Conservation (phyloP, 352 stramenopile genomes). For the Pythium guiyangense region DNA sequence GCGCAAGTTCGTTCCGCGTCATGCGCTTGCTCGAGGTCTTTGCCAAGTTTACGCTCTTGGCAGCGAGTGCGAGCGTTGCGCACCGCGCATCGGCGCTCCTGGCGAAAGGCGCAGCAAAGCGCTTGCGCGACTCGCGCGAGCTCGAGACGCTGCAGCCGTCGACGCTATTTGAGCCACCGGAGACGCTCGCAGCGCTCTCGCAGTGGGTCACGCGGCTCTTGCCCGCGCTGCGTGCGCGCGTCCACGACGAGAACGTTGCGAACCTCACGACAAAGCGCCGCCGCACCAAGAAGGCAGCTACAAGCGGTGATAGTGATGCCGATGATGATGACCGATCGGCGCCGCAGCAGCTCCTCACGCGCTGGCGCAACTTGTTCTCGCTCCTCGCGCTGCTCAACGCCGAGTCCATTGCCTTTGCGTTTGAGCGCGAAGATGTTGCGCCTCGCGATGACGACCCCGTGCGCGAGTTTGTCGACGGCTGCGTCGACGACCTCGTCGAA, state of each 20-base stretch:
- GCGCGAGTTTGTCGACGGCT: slow-evolving; percentile 38
- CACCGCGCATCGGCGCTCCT: slow-evolving; percentile 41
- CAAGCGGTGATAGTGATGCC: background rate
- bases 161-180: slow-evolving; percentile 51
- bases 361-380: slow-evolving; percentile 74
- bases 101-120: slow-evolving; percentile 33
- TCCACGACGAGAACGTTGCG: slow-evolving; percentile 24
- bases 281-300: slow-evolving; percentile 39
- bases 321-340: slow-evolving; percentile 19
- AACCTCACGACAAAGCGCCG: slow-evolving; percentile 48
- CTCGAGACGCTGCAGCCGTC: slow-evolving; percentile 52
- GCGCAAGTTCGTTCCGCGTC: slow-evolving; percentile 50
- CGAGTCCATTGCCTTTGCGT: slow-evolving; percentile 60
- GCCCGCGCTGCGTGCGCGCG: slow-evolving; percentile 37
- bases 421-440: slow-evolving; percentile 35
- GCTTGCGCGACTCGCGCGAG: slow-evolving; percentile 32
- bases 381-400: slow-evolving; percentile 47
- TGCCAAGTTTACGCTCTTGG: slow-evolving; percentile 49
- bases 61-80: slow-evolving; percentile 43
- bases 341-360: slow-evolving; percentile 39
- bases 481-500: slow-evolving; percentile 39
- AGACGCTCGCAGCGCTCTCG: slow-evolving; percentile 36
- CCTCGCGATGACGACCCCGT: slow-evolving; percentile 7
- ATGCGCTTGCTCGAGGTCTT: slow-evolving; percentile 71
- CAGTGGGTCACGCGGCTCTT: slow-evolving; percentile 51